Conservation (phyloP, 306 rosid species). For the Malus orientalis region DNA sequence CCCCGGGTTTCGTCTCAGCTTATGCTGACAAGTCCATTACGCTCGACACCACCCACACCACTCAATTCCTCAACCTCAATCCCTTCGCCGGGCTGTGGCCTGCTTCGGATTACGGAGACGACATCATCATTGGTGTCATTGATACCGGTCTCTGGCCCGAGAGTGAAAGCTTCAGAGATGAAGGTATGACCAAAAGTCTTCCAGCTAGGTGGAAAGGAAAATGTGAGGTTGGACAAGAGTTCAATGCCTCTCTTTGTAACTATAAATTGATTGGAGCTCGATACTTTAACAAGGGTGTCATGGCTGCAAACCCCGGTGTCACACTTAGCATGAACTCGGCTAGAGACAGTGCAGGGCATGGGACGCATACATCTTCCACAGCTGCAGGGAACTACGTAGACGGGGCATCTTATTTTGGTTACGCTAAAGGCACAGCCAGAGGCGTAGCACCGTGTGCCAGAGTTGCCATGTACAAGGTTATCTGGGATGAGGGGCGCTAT, state of each 20-base stretch:
- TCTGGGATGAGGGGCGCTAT: constrained; percentile 4
- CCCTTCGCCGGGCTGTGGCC: constrained; percentile 13
- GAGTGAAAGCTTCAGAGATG: constrained; percentile 18
- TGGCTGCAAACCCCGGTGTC: constrained; percentile 9
- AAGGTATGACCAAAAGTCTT: not conserved
- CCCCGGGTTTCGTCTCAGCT: constrained; percentile 16
- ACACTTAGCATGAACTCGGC: constrained; percentile 16
- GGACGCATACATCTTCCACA: constrained; percentile 23
- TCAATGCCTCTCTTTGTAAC: constrained; percentile 20
- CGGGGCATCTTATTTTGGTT: constrained; percentile 17
- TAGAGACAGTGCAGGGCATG: constrained; percentile 22
- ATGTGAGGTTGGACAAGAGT: constrained; percentile 18
- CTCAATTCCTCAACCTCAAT: constrained; percentile 18
- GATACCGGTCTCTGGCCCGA: constrained; percentile 27
- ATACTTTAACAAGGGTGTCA: constrained; percentile 12
- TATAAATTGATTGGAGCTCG: constrained; percentile 25
- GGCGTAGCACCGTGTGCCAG: constrained; percentile 20
- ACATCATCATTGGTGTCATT: constrained; percentile 18
- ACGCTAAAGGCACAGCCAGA: constrained; percentile 21
- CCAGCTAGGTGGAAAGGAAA: constrained; percentile 26
- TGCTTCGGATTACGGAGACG: constrained; percentile 15
- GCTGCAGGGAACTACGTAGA: constrained; percentile 19
- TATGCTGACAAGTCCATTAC: constrained; percentile 3
- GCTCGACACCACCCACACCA: constrained; percentile 25
- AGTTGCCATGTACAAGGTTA: constrained; percentile 21